These are phyloP conservation scores for Cutaneotrichosporon arboriforme DNA, from an alignment of 1,284 basidiomycete genomes.

Conservation along the genomic window DNA sequence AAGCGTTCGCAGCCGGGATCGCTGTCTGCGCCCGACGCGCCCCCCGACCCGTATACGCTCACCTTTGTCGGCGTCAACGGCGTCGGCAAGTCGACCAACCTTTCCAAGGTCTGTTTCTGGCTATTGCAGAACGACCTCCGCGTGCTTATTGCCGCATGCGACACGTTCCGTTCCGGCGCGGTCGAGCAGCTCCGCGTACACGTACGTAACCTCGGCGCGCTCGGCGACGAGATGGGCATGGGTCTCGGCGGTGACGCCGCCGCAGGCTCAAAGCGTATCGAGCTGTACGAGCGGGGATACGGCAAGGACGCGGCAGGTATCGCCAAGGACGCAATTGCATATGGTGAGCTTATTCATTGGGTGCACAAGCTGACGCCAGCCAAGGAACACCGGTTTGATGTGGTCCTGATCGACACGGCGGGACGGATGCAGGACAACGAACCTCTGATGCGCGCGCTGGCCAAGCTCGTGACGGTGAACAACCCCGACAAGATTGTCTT, in stretches of 20 bases:
- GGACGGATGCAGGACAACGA: conserved; percentile 98
- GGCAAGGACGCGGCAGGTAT: conserved; percentile 98
- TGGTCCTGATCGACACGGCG: conserved; percentile 94
- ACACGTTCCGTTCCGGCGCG: conserved; percentile 96
- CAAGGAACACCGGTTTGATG: conserved; percentile 80
- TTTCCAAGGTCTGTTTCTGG: conserved; percentile 99
- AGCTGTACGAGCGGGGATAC: conserved; percentile 93
- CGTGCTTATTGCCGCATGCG: conserved; percentile 96
- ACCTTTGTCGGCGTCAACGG: conserved; percentile 99
- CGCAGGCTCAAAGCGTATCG: conserved; percentile 50
- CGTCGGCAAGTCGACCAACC: conserved; percentile 96
- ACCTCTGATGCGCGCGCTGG: conserved; percentile 96
- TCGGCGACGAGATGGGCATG: conserved; percentile 63
- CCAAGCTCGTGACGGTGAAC: conserved; percentile 88
- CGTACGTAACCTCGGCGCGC: conserved; percentile 86
- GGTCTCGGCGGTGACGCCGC: conserved; percentile 14
- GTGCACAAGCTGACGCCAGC: conserved; percentile 51
- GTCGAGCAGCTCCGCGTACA: conserved; percentile 97
- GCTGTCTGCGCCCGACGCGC: conserved; percentile 54
- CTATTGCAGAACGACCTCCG: conserved; percentile 88
- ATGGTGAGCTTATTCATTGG: conserved; percentile 58
- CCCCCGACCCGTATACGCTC: conserved; percentile 79
- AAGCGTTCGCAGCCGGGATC: conserved; percentile 58
- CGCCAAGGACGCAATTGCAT: conserved; percentile 85
- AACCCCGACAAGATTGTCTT: conserved; percentile 93